A percentile compares a stretch with the other conserved stretches of the same genome.
Conservation (phyloP, 352 stramenopile genomes). For the Globisporangium camurandrum region DNA sequence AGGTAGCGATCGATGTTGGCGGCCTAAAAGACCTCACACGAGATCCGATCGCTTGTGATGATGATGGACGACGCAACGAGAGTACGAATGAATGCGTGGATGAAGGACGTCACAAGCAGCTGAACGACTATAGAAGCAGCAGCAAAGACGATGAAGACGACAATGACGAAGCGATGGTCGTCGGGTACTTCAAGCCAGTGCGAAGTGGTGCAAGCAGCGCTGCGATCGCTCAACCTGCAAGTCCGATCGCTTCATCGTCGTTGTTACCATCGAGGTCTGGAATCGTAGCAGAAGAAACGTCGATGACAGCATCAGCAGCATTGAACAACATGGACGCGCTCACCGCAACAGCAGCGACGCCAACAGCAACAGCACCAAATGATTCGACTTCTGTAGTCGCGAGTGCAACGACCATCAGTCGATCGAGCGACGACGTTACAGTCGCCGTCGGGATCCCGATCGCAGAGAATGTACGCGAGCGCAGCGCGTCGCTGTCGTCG, state of each 20-base stretch:
- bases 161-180: conserved; percentile 25
- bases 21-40: too few species aligned
- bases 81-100: too few species aligned
- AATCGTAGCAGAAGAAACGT: too few species aligned
- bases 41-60: too few species aligned
- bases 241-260: too few species aligned
- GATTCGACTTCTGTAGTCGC: too few species aligned
- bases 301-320: neutral
- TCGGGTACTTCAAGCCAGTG: conserved; percentile 26
- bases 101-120: too few species aligned
- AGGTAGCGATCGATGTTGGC: too few species aligned
- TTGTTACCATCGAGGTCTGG: too few species aligned
- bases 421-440: neutral
- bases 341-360: neutral
- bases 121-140: too few species aligned
- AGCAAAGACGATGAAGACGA: neutral
- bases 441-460: neutral
- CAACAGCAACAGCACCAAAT: neutral
- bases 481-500: neutral
- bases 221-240: too few species aligned
- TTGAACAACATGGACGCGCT: too few species aligned
- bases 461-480: neutral
- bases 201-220: neutral
- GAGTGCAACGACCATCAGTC: neutral
- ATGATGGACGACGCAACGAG: neutral